Evolutionary conservation across 176 grass and related monocot species (phyloP), one percentile per base, ranked within the genome.

Genomic region (Dendrocalamus sinicus): DNA sequence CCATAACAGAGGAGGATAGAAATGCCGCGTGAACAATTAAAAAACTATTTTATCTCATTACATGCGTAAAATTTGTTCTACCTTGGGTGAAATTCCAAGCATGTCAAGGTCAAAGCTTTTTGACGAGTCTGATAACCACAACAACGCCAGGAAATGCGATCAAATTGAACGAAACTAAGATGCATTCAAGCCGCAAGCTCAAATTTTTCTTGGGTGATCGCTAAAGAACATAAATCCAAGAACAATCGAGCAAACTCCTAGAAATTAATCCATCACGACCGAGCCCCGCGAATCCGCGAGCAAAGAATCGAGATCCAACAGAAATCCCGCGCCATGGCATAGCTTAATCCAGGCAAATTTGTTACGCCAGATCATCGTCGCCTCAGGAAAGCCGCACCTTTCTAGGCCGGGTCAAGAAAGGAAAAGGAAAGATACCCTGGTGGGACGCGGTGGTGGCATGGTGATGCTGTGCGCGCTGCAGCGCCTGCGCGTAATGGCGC

Each of bases 401-500:
- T 50, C 57, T 52, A 39, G 48, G 71, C 9, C 15, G 69, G 70
- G 57, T 75, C 59, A 80, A 63, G 75, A 73, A 80, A 64, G 67
- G 20, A 60, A 40, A 12, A 51, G 16, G 76, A 63, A 83, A 40
- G 41, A 16, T 87, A 87, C 86, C 86, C 48, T 76, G 70, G 20
- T 82, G 78, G 70, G 71, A 82, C 19, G 40, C 50, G 23, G 78
- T 12, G 61, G 78, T 47, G 50, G 78, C 59, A 13, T 81, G 71
- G 60, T 82, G 78, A 60, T 73, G 61, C 70, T 81, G 71, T 39
- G 70, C 78, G 48, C 84, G 85, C 64, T 90, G 91, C 43, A 82
- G 83, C n/a, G 89, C 75, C 43, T 79, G 83, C n/a, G 89, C 75
- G 79, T 88, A 91, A 70, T 96, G 94, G 57, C 94, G 81, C 89